Evolutionary conservation across 73 alveolate species (phyloP).

Genomic region (Paramecium pentaurelia): DNA sequence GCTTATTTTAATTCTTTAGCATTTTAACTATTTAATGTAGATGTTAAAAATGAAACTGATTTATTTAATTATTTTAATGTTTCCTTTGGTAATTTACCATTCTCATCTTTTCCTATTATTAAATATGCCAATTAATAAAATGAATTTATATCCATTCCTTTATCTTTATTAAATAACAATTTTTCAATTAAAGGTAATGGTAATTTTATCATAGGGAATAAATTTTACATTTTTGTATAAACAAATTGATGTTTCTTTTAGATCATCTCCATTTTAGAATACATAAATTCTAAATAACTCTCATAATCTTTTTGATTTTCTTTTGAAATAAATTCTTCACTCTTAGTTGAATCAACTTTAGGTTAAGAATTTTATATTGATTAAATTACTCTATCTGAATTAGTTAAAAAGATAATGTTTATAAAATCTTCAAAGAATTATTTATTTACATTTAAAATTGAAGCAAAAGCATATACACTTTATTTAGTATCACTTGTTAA

Average conservation of each 20-base stretch:
- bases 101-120: neutral
- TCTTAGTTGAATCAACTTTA: neutral
- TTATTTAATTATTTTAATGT: neutral
- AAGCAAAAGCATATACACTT: slow-evolving; percentile 28
- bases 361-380: neutral
- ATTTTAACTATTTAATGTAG: neutral
- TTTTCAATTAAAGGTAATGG: neutral
- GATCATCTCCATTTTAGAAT: slow-evolving; percentile 36
- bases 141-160: slow-evolving; percentile 9
- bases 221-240: neutral
- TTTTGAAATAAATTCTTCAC: neutral
- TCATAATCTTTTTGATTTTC: neutral
- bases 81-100: slow-evolving; percentile 19
- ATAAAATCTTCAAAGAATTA: slow-evolving; percentile 8
- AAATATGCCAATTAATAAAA: slow-evolving; percentile 13
- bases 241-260: neutral
- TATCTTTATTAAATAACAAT: neutral
- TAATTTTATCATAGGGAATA: slow-evolving; percentile 1
- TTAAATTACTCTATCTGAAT: slow-evolving; percentile 1
- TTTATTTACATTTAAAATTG: neutral
- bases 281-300: slow-evolving; percentile 24
- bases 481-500: slow-evolving; percentile 39
- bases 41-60: slow-evolving; percentile 41
- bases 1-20: neutral
- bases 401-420: neutral